These are phyloP conservation scores for Centella asiatica DNA, from an alignment of 129 eudicot species.

Conservation along the genomic window DNA sequence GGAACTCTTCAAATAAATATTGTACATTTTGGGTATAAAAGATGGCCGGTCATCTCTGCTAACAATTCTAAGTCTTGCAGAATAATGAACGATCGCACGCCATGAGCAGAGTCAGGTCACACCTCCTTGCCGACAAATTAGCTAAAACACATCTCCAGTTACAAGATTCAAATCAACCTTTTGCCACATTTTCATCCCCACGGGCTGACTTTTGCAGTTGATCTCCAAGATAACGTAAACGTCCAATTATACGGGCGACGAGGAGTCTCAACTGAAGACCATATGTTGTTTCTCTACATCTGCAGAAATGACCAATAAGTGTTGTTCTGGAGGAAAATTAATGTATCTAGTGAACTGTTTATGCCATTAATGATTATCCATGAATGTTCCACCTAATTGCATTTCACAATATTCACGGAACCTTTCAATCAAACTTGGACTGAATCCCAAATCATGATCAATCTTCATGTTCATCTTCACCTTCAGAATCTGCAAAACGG, in stretches of 20 bases:
- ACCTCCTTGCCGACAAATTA: no score
- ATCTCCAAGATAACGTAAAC: not conserved
- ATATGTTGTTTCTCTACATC: conserved; percentile 2
- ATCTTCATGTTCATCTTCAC: conserved; percentile 79
- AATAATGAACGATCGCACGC: no score
- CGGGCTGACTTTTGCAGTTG: not conserved
- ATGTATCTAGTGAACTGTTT: no score
- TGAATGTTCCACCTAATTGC: not conserved
- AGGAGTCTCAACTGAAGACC: not conserved
- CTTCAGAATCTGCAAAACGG: conserved; percentile 59
- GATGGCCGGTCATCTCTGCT: no score
- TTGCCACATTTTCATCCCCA: not conserved
- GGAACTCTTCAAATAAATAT: no score
- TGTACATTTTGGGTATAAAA: no score
- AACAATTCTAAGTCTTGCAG: no score
- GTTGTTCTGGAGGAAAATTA: no score
- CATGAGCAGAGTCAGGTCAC: no score
- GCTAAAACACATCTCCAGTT: not conserved
- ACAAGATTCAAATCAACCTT: not conserved
- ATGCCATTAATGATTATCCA: no score
- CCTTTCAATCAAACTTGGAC: conserved; percentile 3
- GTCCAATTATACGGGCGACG: not conserved
- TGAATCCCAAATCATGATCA: conserved; percentile 23
- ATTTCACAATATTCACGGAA: not conserved
- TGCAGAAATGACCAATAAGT: not conserved